phyloP scores from a whole-genome alignment of 31 red algal species.

The Asparagopsis taxiformis region DNA sequence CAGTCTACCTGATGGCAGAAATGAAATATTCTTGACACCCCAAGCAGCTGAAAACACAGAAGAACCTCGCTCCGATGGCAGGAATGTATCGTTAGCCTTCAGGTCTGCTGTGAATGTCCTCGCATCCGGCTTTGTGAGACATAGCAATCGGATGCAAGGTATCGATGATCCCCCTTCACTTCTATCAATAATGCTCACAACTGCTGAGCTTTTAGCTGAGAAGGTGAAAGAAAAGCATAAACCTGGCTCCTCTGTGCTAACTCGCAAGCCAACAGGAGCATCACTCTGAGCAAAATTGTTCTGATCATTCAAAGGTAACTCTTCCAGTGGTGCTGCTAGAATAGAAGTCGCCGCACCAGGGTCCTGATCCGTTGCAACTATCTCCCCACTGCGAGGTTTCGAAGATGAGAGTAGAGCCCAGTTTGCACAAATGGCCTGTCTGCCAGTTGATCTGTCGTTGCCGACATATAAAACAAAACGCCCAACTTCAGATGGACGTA shows the following conservation, averaged over 20 bases:
- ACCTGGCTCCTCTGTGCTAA: conserved; percentile 43
- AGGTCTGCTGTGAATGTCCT: conserved; percentile 44
- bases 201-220: conserved; percentile 6
- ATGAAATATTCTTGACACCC: conserved; percentile 46
- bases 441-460: conserved; percentile 4
- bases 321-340: conserved; percentile 49
- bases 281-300: background rate
- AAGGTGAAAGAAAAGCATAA: conserved; percentile 56
- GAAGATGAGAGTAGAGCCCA: conserved; percentile 11
- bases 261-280: conserved; percentile 13
- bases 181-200: conserved; percentile 32
- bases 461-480: conserved; percentile 36
- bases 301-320: conserved; percentile 49
- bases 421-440: conserved; percentile 10
- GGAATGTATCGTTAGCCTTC: conserved; percentile 40
- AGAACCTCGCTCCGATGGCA: background rate
- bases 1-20: conserved; percentile 24
- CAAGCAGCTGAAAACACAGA: conserved; percentile 42
- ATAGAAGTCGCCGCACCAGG: conserved; percentile 40
- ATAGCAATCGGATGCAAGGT: conserved; percentile 28
- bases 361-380: conserved; percentile 45
- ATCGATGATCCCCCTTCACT: conserved; percentile 10
- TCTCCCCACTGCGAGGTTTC: conserved; percentile 10
- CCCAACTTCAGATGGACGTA: conserved; percentile 30
- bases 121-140: conserved; percentile 46